These are phyloP conservation scores for Zymoseptoria passerinii DNA, from an alignment of 2,329 filamentous ascomycete species.

Conservation along the genomic window DNA sequence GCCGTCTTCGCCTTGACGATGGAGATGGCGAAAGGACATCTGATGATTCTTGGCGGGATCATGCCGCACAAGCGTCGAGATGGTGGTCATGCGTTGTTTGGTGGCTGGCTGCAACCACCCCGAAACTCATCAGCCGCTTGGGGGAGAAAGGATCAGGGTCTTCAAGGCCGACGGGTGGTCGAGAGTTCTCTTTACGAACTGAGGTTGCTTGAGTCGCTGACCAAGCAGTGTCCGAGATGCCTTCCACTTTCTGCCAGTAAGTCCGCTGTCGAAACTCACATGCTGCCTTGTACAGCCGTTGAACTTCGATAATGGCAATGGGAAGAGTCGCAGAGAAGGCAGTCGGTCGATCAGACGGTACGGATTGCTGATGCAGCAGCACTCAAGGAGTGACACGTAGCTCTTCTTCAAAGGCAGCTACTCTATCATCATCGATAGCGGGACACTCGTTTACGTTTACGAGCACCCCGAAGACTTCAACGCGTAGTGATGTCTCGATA, in stretches of 20 bases:
- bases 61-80: slow-evolving; percentile 5
- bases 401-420: slow-evolving; percentile 11
- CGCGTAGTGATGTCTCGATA: slow-evolving; percentile 16
- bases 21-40: slow-evolving; percentile 14
- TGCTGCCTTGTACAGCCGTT: background rate
- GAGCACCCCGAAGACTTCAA: slow-evolving; percentile 17
- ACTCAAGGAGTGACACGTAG: slow-evolving; percentile 1
- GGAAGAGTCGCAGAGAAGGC: background rate
- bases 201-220: slow-evolving; percentile 25
- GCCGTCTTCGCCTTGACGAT: slow-evolving; percentile 21
- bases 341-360: slow-evolving; percentile 23
- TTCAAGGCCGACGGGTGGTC: slow-evolving; percentile 17
- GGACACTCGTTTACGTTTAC: slow-evolving; percentile 6
- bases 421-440: slow-evolving; percentile 10
- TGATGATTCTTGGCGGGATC: slow-evolving; percentile 1
- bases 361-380: slow-evolving; percentile 2
- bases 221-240: slow-evolving; percentile 25
- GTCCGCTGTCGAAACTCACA: background rate
- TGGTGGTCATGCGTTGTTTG: slow-evolving; percentile 18
- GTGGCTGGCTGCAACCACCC: slow-evolving; percentile 16
- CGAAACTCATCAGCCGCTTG: slow-evolving; percentile 18
- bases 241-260: slow-evolving; percentile 10
- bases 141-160: slow-evolving; percentile 20
- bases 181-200: slow-evolving; percentile 21
- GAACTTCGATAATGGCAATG: background rate